These are phyloP conservation scores for Boletus rubroflammeus DNA, from an alignment of 768 basidiomycete genomes.

Conservation along the genomic window DNA sequence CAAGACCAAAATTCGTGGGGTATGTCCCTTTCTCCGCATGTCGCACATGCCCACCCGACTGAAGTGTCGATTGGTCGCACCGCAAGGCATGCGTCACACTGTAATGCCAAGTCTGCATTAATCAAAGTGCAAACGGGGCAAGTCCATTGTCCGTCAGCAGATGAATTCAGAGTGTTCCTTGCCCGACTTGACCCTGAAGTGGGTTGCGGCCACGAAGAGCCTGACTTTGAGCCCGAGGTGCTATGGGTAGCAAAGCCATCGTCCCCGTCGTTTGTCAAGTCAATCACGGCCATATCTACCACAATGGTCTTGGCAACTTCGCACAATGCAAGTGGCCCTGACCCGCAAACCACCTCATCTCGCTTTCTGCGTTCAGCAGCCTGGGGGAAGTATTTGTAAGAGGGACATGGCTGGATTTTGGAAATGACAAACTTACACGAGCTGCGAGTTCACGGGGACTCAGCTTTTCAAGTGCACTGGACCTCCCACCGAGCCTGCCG, in stretches of 20 bases:
- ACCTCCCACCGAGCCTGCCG: slow-evolving; percentile 60
- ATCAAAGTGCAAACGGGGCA: slow-evolving; percentile 64
- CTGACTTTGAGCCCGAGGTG: slow-evolving; percentile 32
- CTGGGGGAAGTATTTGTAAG: slow-evolving; percentile 37
- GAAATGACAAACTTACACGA: slow-evolving; percentile 41
- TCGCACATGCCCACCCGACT: slow-evolving; percentile 60
- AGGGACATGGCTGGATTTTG: neutral
- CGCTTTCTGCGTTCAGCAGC: slow-evolving; percentile 77
- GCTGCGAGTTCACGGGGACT: slow-evolving; percentile 72
- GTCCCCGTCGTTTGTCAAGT: slow-evolving; percentile 45
- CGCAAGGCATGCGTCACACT: slow-evolving; percentile 60
- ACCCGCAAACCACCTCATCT: slow-evolving; percentile 76
- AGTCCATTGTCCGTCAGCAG: slow-evolving; percentile 39
- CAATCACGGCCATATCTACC: slow-evolving; percentile 50
- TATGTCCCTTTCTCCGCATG: slow-evolving; percentile 62
- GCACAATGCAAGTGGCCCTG: slow-evolving; percentile 48
- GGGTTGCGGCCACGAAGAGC: slow-evolving; percentile 4
- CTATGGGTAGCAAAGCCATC: neutral
- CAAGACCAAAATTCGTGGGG: slow-evolving; percentile 74
- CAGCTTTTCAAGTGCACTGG: slow-evolving; percentile 37
- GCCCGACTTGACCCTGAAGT: neutral
- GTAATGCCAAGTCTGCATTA: slow-evolving; percentile 45
- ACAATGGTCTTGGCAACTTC: slow-evolving; percentile 71
- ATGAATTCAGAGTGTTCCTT: neutral
- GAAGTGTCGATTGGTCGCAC: slow-evolving; percentile 35